Conservation (phyloP, 768 basidiomycete species). For the Leccinum broughii region DNA sequence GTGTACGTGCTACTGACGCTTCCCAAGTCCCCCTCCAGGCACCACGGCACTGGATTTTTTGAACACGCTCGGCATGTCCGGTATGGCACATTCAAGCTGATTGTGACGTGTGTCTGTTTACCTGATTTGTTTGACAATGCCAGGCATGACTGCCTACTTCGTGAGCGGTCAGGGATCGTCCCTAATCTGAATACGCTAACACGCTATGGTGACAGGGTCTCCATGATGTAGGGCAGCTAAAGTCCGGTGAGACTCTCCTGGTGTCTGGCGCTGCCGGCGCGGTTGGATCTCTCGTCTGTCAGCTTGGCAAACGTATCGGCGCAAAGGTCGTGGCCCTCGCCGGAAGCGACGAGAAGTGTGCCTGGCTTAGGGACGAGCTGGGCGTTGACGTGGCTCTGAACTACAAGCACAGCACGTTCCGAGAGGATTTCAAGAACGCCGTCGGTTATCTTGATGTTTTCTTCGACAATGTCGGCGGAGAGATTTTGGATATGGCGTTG, state of each 20-base stretch:
- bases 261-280: slow-evolving; percentile 92
- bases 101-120: not conserved
- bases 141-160: slow-evolving; percentile 89
- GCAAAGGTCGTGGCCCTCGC: slow-evolving; percentile 89
- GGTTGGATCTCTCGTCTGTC: slow-evolving; percentile 81
- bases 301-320: slow-evolving; percentile 76
- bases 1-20: not conserved
- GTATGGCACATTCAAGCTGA: slow-evolving; percentile 39
- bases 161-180: slow-evolving; percentile 41
- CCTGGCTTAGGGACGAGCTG: slow-evolving; percentile 81
- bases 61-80: slow-evolving; percentile 73
- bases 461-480: slow-evolving; percentile 83
- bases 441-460: slow-evolving; percentile 81
- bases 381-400: slow-evolving; percentile 84
- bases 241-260: slow-evolving; percentile 82
- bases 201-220: slow-evolving; percentile 57
- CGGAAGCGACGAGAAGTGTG: slow-evolving; percentile 79
- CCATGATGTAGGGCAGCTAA: slow-evolving; percentile 74
- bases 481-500: slow-evolving; percentile 78
- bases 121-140: not conserved
- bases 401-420: slow-evolving; percentile 80
- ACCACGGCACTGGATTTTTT: slow-evolving; percentile 73
- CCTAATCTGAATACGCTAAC: slow-evolving; percentile 5
- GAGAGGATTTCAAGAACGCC: slow-evolving; percentile 63
- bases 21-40: slow-evolving; percentile 55